Evolutionary conservation across 768 basidiomycete genomes (phyloP), one percentile per base, ranked within the genome.

Genomic region (Trametes meyenii): DNA sequence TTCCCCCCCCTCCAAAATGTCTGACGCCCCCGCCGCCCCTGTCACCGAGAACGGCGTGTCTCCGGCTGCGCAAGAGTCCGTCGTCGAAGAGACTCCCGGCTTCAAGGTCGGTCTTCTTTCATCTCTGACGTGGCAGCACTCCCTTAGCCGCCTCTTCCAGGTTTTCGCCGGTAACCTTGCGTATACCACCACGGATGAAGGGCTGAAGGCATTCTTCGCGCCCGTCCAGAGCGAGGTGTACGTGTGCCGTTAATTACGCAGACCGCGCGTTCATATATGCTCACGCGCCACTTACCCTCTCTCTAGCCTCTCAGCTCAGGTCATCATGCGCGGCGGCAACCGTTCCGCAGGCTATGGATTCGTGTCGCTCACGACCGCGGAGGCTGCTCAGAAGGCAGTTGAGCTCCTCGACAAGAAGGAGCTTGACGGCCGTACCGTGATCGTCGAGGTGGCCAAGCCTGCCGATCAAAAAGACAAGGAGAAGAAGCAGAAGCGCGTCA

Each of bases 161-260:
- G 91, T 94, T 81, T 96, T 96, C 77, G 92, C 88, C 73, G 94
- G 94, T 70, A 96, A 96, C 80, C 93, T 96, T 82, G 86, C 92
- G 81, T 96, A 95, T 78, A 82, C 87, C 73, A 94, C 92, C 69
- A 92, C 90, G 82, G 92, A 94, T 83, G 90, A 93, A 79, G 91
- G 91, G 86, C 89, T 96, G 80, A 90, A 86, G 88, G 80, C 90
- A 77, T 90, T 96, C 83, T 96, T 96, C 83, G 89, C 83, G 77
- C 89, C 90, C 74, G 88, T 93, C 73, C 81, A 85, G 77, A 85
- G 79, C 81, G 92, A 93, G 77, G 88, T 96, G 94, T 96, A 82
- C 72, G 89, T 85, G 71, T 49, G 57, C 35, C 58, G 58, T 53
- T 12, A 55, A 53, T 60, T 39, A 54, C 58, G 45, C 55, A 16